These are phyloP conservation scores for Beauveria brongniartii DNA, from an alignment of 2,329 filamentous ascomycete genomes.

Conservation along the genomic window DNA sequence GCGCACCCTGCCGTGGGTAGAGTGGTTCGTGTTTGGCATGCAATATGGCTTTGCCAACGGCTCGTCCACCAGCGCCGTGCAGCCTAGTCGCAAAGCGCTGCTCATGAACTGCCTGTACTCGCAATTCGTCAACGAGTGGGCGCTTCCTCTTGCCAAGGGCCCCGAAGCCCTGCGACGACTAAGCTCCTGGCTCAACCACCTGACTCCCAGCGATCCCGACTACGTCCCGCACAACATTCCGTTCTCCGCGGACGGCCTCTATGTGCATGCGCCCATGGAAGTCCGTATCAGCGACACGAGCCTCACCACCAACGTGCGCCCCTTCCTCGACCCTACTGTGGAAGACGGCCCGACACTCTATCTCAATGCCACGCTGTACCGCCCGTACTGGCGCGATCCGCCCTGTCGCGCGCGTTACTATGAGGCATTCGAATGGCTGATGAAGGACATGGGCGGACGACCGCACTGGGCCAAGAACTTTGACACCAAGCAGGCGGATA, in stretches of 20 bases:
- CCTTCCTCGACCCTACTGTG: constrained; percentile 61
- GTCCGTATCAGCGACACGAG: constrained; percentile 75
- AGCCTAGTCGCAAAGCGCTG: constrained; percentile 71
- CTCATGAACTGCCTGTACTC: constrained; percentile 97
- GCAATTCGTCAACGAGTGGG: constrained; percentile 99
- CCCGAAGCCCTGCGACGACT: constrained; percentile 80
- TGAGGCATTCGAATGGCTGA: constrained; percentile 82
- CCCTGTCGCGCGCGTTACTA: constrained; percentile 73
- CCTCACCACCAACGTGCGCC: constrained; percentile 26
- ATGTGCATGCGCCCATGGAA: constrained; percentile 84
- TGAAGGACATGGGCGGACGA: constrained; percentile 72
- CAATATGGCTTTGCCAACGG: constrained; percentile 84
- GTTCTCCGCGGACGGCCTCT: constrained; percentile 69
- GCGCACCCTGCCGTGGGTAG: constrained; percentile 73
- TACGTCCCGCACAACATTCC: constrained; percentile 65
- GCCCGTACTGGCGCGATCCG: constrained; percentile 71
- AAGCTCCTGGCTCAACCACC: constrained; percentile 71
- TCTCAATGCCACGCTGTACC: constrained; percentile 83
- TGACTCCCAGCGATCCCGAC: constrained; percentile 52
- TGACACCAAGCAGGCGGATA: constrained; percentile 47
- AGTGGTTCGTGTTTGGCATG: constrained; percentile 97
- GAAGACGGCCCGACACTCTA: constrained; percentile 68
- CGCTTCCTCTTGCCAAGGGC: constrained; percentile 74
- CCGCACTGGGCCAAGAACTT: constrained; percentile 97
- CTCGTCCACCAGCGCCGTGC: constrained; percentile 62